phyloP scores from a whole-genome alignment of 148 eudicot genomes.

The Amaranthus palmeri region DNA sequence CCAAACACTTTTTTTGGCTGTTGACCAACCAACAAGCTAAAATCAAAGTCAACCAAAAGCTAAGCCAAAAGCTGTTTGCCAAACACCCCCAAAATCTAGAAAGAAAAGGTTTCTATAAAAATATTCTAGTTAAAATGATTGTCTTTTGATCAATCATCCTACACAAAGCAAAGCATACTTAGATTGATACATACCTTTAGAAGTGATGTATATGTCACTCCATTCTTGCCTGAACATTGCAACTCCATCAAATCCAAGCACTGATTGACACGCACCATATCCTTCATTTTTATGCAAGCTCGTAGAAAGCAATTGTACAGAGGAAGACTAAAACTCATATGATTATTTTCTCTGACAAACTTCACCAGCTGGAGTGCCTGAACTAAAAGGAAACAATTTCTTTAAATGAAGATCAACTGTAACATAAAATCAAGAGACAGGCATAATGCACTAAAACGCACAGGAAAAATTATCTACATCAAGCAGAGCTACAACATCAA shows the following conservation, averaged over 20 bases:
- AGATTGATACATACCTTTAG: conserved; percentile 55
- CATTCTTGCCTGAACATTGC: conserved; percentile 62
- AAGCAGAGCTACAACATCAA: neutral
- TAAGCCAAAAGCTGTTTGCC: too few species aligned
- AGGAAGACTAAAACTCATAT: conserved; percentile 39
- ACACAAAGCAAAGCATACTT: neutral
- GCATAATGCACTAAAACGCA: neutral
- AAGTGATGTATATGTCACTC: conserved; percentile 57
- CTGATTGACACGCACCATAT: conserved; percentile 40
- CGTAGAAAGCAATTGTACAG: conserved; percentile 54
- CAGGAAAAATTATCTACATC: conserved; percentile 8
- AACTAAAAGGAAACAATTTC: conserved; percentile 2
- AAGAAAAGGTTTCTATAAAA: neutral
- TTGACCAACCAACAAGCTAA: too few species aligned
- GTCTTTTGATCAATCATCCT: neutral
- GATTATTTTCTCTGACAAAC: conserved; percentile 40
- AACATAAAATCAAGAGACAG: neutral
- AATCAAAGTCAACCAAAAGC: too few species aligned
- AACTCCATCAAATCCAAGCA: conserved; percentile 78
- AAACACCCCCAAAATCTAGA: too few species aligned
- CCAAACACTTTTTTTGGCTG: too few species aligned
- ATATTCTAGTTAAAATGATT: neutral
- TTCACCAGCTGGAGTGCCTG: conserved; percentile 68
- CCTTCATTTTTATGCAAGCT: conserved; percentile 43
- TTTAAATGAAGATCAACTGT: neutral